A percentile compares a stretch with the other conserved stretches of the same genome.
These are phyloP conservation scores for Candida chauliodis DNA, from an alignment of 805 yeast species.

Conservation along the genomic window DNA sequence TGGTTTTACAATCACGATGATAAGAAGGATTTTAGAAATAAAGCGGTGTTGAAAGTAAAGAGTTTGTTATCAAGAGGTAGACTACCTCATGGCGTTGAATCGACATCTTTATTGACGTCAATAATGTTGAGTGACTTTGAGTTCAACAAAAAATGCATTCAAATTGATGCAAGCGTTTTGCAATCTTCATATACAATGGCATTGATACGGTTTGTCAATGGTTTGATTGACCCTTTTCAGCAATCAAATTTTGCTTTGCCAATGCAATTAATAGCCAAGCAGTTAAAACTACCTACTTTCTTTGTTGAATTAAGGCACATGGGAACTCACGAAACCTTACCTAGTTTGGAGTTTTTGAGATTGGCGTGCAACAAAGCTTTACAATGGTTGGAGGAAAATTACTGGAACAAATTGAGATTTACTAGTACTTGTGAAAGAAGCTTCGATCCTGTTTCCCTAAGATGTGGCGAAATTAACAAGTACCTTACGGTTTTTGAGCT, in stretches of 20 bases:
- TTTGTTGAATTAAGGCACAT: conserved; percentile 89
- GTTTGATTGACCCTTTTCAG: conserved; percentile 82
- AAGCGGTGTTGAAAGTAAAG: conserved; percentile 52
- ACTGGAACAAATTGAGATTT: conserved; percentile 52
- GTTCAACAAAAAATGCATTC: conserved; percentile 2
- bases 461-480: conserved; percentile 6
- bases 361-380: conserved; percentile 58
- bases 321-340: conserved; percentile 86
- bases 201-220: conserved; percentile 83
- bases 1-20: conserved; percentile 49
- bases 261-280: conserved; percentile 66
- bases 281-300: conserved; percentile 64
- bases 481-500: conserved; percentile 3
- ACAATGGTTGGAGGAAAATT: conserved; percentile 68
- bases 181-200: conserved; percentile 68
- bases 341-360: conserved; percentile 66
- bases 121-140: conserved; percentile 26
- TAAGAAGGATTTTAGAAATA: conserved; percentile 25
- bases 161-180: conserved; percentile 30
- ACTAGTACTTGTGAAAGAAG: conserved; percentile 21
- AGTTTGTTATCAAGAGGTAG: conserved; percentile 58
- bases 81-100: conserved; percentile 69
- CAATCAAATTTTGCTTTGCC: conserved; percentile 77
- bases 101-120: conserved; percentile 58
- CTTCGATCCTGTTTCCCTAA: conserved; percentile 6